A percentile compares a stretch with the other conserved stretches of the same genome.
phyloP scores from a whole-genome alignment of 139 green algal genomes.

The Chlorella ohadii region DNA sequence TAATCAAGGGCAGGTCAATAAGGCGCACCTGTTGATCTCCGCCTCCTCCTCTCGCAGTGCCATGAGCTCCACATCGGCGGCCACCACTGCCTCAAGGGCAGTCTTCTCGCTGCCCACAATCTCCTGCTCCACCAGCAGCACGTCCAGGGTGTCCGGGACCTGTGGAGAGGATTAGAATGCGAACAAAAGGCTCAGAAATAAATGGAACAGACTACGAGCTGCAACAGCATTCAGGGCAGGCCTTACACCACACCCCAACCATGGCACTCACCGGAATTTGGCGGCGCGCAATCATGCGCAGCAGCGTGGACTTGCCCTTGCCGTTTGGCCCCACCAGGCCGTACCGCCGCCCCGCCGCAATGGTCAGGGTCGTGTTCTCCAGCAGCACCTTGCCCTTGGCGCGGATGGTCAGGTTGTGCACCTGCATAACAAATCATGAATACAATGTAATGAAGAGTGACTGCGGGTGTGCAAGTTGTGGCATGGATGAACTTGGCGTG shows the following conservation, averaged over 20 bases:
- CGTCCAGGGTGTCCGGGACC: conserved; percentile 91
- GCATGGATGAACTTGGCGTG: no score
- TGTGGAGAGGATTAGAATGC: neutral
- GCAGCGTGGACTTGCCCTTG: conserved; percentile 97
- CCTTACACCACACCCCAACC: no score
- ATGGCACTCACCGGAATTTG: conserved; percentile 88
- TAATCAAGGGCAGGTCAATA: no score
- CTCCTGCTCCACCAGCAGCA: conserved; percentile 99
- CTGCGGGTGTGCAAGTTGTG: no score
- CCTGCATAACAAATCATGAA: no score
- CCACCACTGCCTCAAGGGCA: conserved; percentile 87
- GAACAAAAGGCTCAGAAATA: no score
- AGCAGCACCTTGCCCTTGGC: conserved; percentile 98
- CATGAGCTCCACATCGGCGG: conserved; percentile 95
- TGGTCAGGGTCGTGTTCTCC: conserved; percentile 91
- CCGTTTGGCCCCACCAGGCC: conserved; percentile 90
- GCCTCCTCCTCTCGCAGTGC: conserved; percentile 86
- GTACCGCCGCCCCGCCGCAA: conserved; percentile 88
- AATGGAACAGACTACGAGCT: no score
- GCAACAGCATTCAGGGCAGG: no score
- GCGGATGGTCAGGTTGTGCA: conserved; percentile 96
- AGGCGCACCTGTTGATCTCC: conserved; percentile 66
- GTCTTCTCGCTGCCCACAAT: conserved; percentile 81
- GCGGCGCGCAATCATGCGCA: conserved; percentile 92
- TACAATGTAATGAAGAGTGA: no score